A percentile compares a stretch with the other conserved stretches of the same genome.
Evolutionary conservation across 2,329 filamentous ascomycete genomes (phyloP).

Genomic region (Colletotrichum brevisporum): DNA sequence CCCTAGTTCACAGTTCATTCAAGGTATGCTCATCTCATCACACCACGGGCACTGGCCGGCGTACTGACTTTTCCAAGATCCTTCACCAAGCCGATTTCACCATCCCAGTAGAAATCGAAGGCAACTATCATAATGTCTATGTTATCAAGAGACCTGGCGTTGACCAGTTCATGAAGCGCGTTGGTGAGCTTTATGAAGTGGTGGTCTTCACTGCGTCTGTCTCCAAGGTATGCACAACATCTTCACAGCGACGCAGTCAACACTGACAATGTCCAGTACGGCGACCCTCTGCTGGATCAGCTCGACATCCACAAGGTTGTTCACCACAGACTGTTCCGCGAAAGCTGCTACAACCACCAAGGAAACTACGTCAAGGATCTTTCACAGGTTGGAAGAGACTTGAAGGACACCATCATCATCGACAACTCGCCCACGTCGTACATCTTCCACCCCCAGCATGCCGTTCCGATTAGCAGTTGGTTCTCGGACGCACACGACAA

Average conservation of each 20-base stretch:
- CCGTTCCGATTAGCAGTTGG: conserved; percentile 99
- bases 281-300: conserved; percentile 95
- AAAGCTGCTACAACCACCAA: conserved; percentile 99
- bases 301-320: conserved; percentile 97
- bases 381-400: conserved; percentile 94
- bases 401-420: conserved; percentile 99
- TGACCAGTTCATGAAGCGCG: conserved; percentile 98
- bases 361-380: conserved; percentile 99
- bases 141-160: conserved; percentile 99
- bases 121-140: conserved; percentile 99
- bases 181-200: conserved; percentile 97
- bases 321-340: conserved; percentile 94
- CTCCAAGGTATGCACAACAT: conserved; percentile 79
- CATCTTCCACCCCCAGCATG: conserved; percentile 99
- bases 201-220: conserved; percentile 99
- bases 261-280: conserved; percentile 74
- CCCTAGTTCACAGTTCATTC: conserved; percentile 97
- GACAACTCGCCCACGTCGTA: conserved; percentile 99
- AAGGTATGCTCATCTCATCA: conserved; percentile 73
- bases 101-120: conserved; percentile 98
- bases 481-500: conserved; percentile 99
- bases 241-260: conserved; percentile 41
- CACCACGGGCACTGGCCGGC: background rate
- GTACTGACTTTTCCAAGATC: conserved; percentile 70
- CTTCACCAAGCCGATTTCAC: conserved; percentile 98